Evolutionary conservation across 2,329 filamentous ascomycete species (phyloP).

Genomic region (Fusarium keratoplasticum): DNA sequence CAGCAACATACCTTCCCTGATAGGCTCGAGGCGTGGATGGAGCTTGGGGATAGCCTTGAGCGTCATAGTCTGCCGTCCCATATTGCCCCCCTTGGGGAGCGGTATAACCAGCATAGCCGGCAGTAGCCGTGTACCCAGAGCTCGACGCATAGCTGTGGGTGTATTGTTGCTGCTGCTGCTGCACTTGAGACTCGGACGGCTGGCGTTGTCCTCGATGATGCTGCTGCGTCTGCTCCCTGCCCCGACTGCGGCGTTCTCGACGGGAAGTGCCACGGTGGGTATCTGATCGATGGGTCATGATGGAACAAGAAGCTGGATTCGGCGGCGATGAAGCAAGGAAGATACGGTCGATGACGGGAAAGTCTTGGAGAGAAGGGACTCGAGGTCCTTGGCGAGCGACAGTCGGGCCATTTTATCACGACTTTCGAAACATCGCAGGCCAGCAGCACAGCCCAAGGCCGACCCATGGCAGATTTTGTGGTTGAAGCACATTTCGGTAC

Average conservation of each 20-base stretch:
- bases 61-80: not conserved
- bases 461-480: not conserved
- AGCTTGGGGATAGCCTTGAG: not conserved
- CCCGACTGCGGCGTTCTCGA: not conserved
- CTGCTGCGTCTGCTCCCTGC: not conserved
- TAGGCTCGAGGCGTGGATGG: conserved; percentile 12
- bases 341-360: not conserved
- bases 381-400: not conserved
- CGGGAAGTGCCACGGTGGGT: not conserved
- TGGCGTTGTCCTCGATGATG: not conserved
- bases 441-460: not conserved
- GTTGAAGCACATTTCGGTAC: not conserved
- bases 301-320: not conserved
- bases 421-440: not conserved
- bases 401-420: not conserved
- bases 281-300: not conserved
- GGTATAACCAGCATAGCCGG: not conserved
- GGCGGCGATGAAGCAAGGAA: not conserved
- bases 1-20: conserved; percentile 25
- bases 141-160: not conserved
- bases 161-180: not conserved
- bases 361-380: not conserved
- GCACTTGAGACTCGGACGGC: not conserved
- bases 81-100: not conserved
- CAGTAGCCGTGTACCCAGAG: not conserved